phyloP scores from a whole-genome alignment of 345 rosid genomes.

The Gossypium mustelinum region DNA sequence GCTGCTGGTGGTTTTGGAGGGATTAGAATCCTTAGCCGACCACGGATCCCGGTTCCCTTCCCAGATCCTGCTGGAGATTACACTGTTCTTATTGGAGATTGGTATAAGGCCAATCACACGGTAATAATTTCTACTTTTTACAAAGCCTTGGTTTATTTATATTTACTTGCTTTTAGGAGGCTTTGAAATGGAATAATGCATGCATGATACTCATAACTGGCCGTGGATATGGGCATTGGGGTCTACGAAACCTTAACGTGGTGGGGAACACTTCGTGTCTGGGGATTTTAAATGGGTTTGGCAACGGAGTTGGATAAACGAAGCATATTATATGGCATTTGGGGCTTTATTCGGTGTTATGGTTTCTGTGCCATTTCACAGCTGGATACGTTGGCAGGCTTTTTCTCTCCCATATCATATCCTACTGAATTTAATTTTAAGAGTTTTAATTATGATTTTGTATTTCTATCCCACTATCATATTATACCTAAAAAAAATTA shows the following conservation, averaged over 20 bases:
- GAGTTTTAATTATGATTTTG: no score
- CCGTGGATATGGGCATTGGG: background rate
- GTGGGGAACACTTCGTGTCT: background rate
- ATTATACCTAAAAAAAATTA: no score
- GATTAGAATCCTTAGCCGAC: conserved; percentile 64
- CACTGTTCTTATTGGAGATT: conserved; percentile 67
- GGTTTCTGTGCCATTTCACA: background rate
- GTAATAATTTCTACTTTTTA: conserved; percentile 25
- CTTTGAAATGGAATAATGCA: background rate
- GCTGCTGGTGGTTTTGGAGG: conserved; percentile 79
- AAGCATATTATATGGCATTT: background rate
- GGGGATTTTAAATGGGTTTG: background rate
- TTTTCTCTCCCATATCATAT: background rate
- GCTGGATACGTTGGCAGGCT: background rate
- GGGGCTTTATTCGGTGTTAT: background rate
- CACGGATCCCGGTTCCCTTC: conserved; percentile 66
- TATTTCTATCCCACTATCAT: no score
- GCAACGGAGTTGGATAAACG: no score
- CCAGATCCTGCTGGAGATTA: conserved; percentile 55
- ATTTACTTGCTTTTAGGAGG: background rate
- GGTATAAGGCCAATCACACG: conserved; percentile 70
- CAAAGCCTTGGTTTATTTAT: background rate
- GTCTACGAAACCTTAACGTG: background rate
- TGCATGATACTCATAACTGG: background rate
- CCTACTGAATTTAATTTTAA: background rate